Conservation (phyloP, 768 basidiomycete species). For the Artomyces pyxidatus region DNA sequence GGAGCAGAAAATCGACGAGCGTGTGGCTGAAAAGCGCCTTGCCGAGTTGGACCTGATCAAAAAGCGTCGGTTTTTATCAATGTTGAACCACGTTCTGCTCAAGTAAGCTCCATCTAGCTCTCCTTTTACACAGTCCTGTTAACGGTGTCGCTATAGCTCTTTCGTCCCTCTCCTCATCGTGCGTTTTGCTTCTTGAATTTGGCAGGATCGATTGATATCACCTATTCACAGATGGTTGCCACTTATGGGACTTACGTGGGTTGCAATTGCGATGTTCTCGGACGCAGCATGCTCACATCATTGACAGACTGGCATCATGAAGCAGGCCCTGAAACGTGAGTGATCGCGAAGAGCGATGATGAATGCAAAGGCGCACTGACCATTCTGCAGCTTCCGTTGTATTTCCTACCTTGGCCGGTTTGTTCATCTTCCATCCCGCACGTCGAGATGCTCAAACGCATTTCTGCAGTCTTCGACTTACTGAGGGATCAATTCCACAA, state of each 20-base stretch:
- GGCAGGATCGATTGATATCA: constrained; percentile 3
- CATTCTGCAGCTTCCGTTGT: constrained; percentile 17
- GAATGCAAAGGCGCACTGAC: neutral
- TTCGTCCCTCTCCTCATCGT: constrained; percentile 29
- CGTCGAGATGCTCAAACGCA: too few relatives aligned
- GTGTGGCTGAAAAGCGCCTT: constrained; percentile 26
- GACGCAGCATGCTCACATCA: neutral
- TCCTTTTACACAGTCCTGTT: too few relatives aligned
- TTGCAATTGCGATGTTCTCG: too few relatives aligned
- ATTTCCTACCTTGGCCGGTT: constrained; percentile 22
- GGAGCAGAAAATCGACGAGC: constrained; percentile 37
- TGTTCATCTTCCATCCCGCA: neutral
- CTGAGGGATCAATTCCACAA: constrained; percentile 25
- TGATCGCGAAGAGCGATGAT: neutral
- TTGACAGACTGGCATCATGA: constrained; percentile 20
- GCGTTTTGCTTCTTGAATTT: neutral
- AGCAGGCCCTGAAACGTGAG: neutral
- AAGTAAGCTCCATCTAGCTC: too few relatives aligned
- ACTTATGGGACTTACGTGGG: neutral
- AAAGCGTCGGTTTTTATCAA: constrained; percentile 28
- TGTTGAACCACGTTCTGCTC: too few relatives aligned
- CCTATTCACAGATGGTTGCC: constrained; percentile 9
- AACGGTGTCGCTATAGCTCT: constrained; percentile 18
- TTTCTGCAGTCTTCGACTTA: constrained; percentile 31
- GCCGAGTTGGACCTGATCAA: constrained; percentile 30